phyloP scores from a whole-genome alignment of 2,329 filamentous ascomycete genomes.

The Fusarium sublunatum region DNA sequence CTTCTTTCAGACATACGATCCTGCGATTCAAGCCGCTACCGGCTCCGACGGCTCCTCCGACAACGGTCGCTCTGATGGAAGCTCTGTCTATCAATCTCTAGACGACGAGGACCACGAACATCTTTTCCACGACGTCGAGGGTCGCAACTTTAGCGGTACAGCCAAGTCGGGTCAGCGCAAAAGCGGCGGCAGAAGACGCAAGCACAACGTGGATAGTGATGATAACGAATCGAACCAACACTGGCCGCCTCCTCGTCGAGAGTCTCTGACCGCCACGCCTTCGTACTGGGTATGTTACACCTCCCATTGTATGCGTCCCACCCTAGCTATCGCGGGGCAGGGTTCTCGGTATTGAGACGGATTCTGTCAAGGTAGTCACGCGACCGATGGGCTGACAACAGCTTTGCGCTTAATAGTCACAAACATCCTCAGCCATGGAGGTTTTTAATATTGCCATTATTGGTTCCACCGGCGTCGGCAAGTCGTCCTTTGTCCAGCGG shows the following conservation, averaged over 20 bases:
- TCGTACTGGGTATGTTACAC: constrained; percentile 53
- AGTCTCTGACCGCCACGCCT: constrained; percentile 59
- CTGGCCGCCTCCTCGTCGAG: constrained; percentile 61
- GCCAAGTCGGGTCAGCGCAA: constrained; percentile 18
- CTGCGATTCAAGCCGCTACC: constrained; percentile 43
- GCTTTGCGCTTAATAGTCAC: constrained; percentile 46
- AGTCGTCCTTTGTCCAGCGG: constrained; percentile 74
- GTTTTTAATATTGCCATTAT: constrained; percentile 74
- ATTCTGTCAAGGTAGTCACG: constrained; percentile 20
- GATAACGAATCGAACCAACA: constrained; percentile 47
- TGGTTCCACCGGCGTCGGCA: constrained; percentile 73
- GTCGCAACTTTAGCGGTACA: constrained; percentile 14
- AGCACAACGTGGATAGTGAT: constrained; percentile 41
- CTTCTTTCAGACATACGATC: constrained; percentile 63
- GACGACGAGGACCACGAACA: constrained; percentile 49
- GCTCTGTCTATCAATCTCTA: constrained; percentile 45
- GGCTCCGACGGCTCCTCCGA: constrained; percentile 42
- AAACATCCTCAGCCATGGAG: constrained; percentile 60
- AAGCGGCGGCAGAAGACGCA: constrained; percentile 32
- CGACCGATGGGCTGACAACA: constrained; percentile 44
- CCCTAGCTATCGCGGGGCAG: constrained; percentile 40
- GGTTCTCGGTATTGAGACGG: constrained; percentile 24
- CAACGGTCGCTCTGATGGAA: constrained; percentile 40
- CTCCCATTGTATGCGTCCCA: constrained; percentile 39
- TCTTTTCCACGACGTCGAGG: constrained; percentile 43